phyloP scores from a whole-genome alignment of 352 stramenopile species.

The Pythium plurisporium region DNA sequence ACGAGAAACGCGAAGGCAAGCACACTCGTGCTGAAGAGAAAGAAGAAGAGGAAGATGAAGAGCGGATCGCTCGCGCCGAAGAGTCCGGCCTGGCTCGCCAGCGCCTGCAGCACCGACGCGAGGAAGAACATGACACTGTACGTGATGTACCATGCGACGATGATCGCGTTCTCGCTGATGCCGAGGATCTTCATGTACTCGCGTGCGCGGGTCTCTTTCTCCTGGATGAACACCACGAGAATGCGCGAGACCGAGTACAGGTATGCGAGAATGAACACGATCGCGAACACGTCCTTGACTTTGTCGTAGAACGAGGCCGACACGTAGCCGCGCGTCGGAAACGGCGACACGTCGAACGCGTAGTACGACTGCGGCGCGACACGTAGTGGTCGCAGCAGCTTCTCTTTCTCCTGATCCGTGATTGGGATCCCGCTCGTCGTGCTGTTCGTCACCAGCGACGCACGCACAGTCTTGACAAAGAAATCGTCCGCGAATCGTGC shows the following conservation, averaged over 20 bases:
- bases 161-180: constrained; percentile 51
- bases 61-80: constrained; percentile 39
- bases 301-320: constrained; percentile 82
- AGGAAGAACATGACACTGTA: constrained; percentile 65
- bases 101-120: constrained; percentile 41
- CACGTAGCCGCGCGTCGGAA: constrained; percentile 45
- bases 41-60: constrained; percentile 66
- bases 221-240: constrained; percentile 84
- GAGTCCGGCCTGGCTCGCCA: constrained; percentile 30
- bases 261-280: constrained; percentile 93
- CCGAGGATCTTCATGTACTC: constrained; percentile 93
- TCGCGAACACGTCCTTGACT: constrained; percentile 65
- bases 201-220: constrained; percentile 90
- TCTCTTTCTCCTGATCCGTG: constrained; percentile 21
- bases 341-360: constrained; percentile 32
- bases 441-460: constrained; percentile 1
- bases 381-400: constrained; percentile 40
- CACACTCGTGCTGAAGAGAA: constrained; percentile 56
- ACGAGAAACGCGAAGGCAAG: constrained; percentile 72
- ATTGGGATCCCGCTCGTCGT: background rate
- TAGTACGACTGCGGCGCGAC: constrained; percentile 56
- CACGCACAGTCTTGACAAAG: constrained; percentile 26
- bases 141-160: constrained; percentile 71
- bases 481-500: constrained; percentile 33
- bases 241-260: constrained; percentile 89